Base-by-base conservation (phyloP, 352 stramenopile genomes). In the Peronospora destructor region DNA sequence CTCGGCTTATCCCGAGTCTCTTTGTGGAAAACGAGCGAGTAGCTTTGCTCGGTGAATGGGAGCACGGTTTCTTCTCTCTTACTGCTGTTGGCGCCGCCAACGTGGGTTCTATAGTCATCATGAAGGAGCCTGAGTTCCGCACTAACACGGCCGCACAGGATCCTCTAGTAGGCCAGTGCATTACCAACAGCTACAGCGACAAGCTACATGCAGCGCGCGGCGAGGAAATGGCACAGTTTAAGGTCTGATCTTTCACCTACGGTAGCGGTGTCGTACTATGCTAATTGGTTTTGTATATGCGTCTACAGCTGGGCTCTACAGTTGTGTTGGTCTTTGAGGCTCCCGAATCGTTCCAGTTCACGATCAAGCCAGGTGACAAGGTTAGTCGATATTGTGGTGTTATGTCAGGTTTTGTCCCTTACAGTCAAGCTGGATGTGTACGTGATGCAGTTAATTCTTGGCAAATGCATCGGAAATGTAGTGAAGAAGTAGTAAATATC, bases 11-110 rank as follows among this genome's bases (percentile, higher is more conserved):
- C 41, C 77, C 78, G 34, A 87, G 77, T 37, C 56, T 92, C 7
- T 94, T 90, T 43, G 75, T 87, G 23, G 76, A 87, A 50, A 94
- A 94, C 49, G 84, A 94, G 56, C 78, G 84, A 32, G 77, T 89
- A 8, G 80, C 62, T 11, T 53, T 94, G 10, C 35, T 89, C 19
- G 84, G 84, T 37, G 54, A 77, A 48, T 94, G 81, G 79, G 63
- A 79, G 38, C 73, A 87, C 34, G 82, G 82, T 10, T 91, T 90
- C 50, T 92, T 90, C 49, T 90, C 76, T 11, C 68, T 94, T 19
- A 88, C 73, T 19, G 80, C 82, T 29, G 84, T 94, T 19, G 84
- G 84, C 13, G 84, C 84, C n/a, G 87, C 81, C 9, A 94, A 94
- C 40, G 84, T 94, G 5, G 84, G 84, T n/a, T 92, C 81, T 8